These are phyloP conservation scores for Peniophora sp. DNA, from an alignment of 1,284 basidiomycete genomes.

Conservation along the genomic window DNA sequence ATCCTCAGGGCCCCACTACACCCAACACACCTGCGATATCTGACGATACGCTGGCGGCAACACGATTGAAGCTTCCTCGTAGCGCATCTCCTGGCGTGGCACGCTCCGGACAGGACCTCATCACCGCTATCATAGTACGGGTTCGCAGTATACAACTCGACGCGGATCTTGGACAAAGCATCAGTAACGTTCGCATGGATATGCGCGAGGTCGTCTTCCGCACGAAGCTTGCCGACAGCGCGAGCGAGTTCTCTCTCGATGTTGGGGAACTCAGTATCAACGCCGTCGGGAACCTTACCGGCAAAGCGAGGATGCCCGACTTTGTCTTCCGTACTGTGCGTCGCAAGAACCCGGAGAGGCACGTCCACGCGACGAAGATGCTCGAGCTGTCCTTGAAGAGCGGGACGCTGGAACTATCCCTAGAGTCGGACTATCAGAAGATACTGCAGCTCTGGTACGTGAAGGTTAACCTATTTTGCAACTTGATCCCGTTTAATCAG, in stretches of 20 bases:
- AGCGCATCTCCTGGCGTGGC: conserved; percentile 9
- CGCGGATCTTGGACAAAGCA: conserved; percentile 72
- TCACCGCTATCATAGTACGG: conserved; percentile 57
- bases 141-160: conserved; percentile 66
- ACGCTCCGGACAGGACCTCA: conserved; percentile 37
- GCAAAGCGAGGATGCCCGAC: conserved; percentile 57
- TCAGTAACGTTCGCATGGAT: conserved; percentile 56
- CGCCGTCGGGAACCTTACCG: conserved; percentile 73
- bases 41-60: no score
- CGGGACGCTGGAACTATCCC: conserved; percentile 56
- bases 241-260: conserved; percentile 57
- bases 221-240: conserved; percentile 48
- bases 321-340: conserved; percentile 74
- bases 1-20: conserved; percentile 19
- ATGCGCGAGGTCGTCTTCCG: conserved; percentile 54
- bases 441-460: conserved; percentile 73
- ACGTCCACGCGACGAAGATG: conserved; percentile 33
- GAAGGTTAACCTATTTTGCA: conserved; percentile 2
- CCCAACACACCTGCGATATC: conserved; percentile 11
- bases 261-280: conserved; percentile 55
- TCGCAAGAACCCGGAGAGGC: conserved; percentile 33
- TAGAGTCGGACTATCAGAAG: conserved; percentile 74
- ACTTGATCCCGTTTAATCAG: neutral
- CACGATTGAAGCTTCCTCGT: neutral
- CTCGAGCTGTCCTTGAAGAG: conserved; percentile 72